Evolutionary conservation across 352 stramenopile genomes (phyloP).

Genomic region (Aphanomyces invadans): DNA sequence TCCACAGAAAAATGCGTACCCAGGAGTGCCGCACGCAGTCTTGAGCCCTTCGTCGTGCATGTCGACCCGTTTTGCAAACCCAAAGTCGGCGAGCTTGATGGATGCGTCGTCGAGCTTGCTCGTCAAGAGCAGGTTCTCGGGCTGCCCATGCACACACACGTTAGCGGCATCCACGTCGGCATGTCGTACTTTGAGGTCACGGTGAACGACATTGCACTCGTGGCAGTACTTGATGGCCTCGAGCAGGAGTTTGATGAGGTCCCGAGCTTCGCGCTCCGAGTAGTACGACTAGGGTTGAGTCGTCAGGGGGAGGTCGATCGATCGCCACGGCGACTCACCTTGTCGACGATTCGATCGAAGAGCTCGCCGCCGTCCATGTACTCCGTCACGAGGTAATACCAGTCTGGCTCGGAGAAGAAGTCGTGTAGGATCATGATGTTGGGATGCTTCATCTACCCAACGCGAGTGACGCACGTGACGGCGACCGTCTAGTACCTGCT

Average conservation of each 20-base stretch:
- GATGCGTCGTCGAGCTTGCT: slow-evolving; percentile 76
- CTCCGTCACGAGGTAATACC: slow-evolving; percentile 98
- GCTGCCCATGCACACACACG: too few relatives aligned
- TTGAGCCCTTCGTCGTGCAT: slow-evolving; percentile 41
- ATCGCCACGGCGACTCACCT: slow-evolving; percentile 40
- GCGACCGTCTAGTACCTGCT: too few relatives aligned
- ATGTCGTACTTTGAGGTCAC: slow-evolving; percentile 2
- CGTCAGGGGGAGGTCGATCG: not conserved
- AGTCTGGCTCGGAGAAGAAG: slow-evolving; percentile 89
- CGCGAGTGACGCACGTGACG: slow-evolving; percentile 18
- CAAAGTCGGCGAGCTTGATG: slow-evolving; percentile 91
- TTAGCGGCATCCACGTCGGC: too few relatives aligned
- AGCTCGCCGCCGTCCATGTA: slow-evolving; percentile 90
- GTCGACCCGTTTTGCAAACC: slow-evolving; percentile 81
- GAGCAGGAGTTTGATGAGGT: slow-evolving; percentile 76
- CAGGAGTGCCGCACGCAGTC: slow-evolving; percentile 70
- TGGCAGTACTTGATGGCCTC: slow-evolving; percentile 28
- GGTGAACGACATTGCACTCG: not conserved
- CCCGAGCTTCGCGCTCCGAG: slow-evolving; percentile 80
- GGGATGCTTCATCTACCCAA: slow-evolving; percentile 77
- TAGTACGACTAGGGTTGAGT: slow-evolving; percentile 68
- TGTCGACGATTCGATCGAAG: slow-evolving; percentile 82
- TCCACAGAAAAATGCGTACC: slow-evolving; percentile 1
- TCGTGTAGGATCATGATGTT: slow-evolving; percentile 91
- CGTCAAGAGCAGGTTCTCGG: slow-evolving; percentile 82